Evolutionary conservation across 1,284 basidiomycete genomes (phyloP), one percentile per base, ranked within the genome.

Genomic region (Wolfiporia cocos): DNA sequence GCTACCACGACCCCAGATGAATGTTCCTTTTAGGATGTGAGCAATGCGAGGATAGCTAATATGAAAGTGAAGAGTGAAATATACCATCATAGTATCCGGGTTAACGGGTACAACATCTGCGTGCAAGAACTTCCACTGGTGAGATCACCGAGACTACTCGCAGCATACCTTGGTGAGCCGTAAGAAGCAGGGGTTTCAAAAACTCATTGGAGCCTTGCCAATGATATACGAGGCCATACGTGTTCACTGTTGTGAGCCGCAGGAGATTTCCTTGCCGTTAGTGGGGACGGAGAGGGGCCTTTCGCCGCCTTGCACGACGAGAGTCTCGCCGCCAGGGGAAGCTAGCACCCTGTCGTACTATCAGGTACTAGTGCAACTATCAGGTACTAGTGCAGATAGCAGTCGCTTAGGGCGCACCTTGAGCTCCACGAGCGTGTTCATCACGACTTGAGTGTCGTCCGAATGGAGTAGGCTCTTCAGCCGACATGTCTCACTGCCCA

Each of bases 1-100:
- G 36, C 64, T 70, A 6, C 81, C 83, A 49, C 82, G 64, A 1
- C 81, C 81, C 79, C 80, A 85, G 32, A 85, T 67, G 57, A 62
- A 69, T 36, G 64, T 61, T 7, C 73, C 72, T 49, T 20, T 2
- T 18, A 3, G 20, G 15, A 5, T 18, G 11, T 23, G 10, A 7
- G 11, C 32, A 19, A 39, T 23, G n/a, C 18, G 11, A 34, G 15
- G 1, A 19, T 2, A n/a, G n/a, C 9, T 12, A n/a, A 33, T 10
- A 22, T 18, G 7, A 29, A 12, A 11, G 20, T 22, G 21, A 39
- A 14, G 9, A n/a, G 19, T 26, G 30, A 39, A 4, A 32, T 52
- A 18, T 20, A 59, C 63, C 64, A 37, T 66, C 65, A 35, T 51
- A 65, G 78, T 74, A 18, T 67, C 57, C 20, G 69, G 65, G 31